Evolutionary conservation across 345 rosid species (phyloP).

Genomic region (Lepidium sativum): DNA sequence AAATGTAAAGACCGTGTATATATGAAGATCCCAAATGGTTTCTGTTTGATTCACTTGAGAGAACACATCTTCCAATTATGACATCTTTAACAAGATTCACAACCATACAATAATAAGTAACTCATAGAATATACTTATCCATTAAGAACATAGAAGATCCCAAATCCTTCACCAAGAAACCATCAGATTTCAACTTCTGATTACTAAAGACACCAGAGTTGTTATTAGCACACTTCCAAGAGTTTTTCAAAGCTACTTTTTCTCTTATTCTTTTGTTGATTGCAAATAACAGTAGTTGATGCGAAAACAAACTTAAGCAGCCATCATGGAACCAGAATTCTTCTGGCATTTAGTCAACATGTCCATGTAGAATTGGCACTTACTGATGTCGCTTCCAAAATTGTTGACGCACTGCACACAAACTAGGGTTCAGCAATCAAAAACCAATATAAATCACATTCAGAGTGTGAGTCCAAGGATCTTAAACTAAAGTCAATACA

Average conservation of each 20-base stretch:
- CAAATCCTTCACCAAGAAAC: neutral
- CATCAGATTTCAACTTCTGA: neutral
- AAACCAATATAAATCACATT: neutral
- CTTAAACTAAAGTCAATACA: neutral
- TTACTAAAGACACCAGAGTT: neutral
- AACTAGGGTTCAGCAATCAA: neutral
- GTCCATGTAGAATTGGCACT: constrained; percentile 97
- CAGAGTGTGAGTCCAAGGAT: no score
- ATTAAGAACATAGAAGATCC: neutral
- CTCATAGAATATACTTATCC: neutral
- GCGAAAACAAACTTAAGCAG: constrained; percentile 24
- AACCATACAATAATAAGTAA: neutral
- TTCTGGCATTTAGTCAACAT: constrained; percentile 87
- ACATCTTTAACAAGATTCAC: neutral
- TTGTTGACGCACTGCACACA: constrained; percentile 52
- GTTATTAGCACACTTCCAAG: neutral
- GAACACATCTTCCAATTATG: no score
- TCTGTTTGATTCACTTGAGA: no score
- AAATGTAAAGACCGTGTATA: no score
- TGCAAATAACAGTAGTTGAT: neutral
- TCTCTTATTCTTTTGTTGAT: neutral
- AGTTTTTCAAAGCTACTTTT: neutral
- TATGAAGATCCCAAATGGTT: no score
- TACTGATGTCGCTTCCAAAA: constrained; percentile 65
- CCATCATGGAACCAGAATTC: constrained; percentile 44